These are phyloP conservation scores for Komagataella populi DNA, from an alignment of 805 yeast genomes.

Conservation along the genomic window DNA sequence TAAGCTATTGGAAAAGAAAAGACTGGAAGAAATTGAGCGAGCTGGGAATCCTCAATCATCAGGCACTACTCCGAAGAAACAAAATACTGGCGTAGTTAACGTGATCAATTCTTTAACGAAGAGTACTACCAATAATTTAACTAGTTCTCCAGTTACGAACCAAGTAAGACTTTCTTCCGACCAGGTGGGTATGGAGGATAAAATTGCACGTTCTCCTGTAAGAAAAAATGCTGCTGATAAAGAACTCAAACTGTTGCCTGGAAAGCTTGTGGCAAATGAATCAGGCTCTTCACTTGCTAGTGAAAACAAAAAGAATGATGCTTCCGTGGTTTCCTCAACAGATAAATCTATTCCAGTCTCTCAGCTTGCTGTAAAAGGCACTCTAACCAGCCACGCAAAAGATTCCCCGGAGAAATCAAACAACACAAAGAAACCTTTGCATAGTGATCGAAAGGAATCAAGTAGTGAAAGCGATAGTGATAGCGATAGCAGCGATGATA, in stretches of 20 bases:
- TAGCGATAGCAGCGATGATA: conserved; percentile 2
- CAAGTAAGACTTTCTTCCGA: neutral
- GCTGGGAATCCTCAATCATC: neutral
- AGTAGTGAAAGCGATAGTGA: conserved; percentile 2
- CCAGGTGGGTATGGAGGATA: neutral
- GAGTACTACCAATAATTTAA: neutral
- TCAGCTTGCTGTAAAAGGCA: neutral
- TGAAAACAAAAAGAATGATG: neutral
- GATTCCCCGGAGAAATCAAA: neutral
- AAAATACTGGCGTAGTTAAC: no score
- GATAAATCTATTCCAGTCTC: neutral
- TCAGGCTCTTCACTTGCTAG: neutral
- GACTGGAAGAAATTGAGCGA: neutral
- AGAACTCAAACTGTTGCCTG: neutral
- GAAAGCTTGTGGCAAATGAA: neutral
- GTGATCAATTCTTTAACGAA: neutral
- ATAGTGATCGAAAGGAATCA: neutral
- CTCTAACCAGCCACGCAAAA: neutral
- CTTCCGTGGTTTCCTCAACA: neutral
- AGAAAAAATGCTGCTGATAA: no score
- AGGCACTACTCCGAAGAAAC: neutral
- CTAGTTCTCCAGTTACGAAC: neutral
- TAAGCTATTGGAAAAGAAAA: neutral
- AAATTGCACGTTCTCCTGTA: neutral
- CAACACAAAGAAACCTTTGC: neutral